These are phyloP conservation scores for Spirogloea muscicola DNA, from an alignment of 139 green algal species.

Conservation along the genomic window DNA sequence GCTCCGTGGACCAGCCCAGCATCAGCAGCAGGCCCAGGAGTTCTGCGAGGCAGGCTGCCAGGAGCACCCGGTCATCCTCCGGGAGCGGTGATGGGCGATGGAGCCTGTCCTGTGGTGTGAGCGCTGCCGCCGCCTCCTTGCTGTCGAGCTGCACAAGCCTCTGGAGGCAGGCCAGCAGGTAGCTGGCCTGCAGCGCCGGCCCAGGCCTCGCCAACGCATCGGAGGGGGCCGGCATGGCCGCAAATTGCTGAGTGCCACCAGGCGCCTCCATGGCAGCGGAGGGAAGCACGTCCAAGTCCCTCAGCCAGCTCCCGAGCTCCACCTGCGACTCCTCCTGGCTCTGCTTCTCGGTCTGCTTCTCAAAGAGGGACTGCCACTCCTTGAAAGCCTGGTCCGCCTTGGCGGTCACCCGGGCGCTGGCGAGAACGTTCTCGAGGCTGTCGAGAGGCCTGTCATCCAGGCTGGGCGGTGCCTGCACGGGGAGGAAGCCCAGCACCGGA, in stretches of 20 bases:
- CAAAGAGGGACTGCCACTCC: not conserved
- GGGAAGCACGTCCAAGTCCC: too few species aligned
- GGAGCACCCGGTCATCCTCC: conserved; percentile 47
- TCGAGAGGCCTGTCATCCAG: too few species aligned
- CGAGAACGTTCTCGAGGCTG: not conserved
- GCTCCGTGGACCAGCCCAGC: not conserved
- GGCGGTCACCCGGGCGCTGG: too few species aligned
- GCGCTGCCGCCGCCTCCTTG: not conserved
- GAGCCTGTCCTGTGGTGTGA: not conserved
- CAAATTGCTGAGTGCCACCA: not conserved
- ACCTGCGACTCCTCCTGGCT: not conserved
- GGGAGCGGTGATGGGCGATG: conserved; percentile 14
- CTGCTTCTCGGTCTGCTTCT: conserved; percentile 12
- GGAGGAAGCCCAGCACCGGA: conserved; percentile 65
- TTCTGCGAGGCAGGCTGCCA: conserved; percentile 38
- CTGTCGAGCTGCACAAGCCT: conserved; percentile 50
- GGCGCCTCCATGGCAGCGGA: too few species aligned
- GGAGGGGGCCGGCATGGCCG: too few species aligned
- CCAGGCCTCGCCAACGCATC: too few species aligned
- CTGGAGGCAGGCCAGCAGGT: conserved; percentile 60
- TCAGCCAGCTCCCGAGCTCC: too few species aligned
- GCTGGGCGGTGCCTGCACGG: conserved; percentile 61
- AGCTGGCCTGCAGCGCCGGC: conserved; percentile 23
- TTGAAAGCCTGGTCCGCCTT: not conserved
- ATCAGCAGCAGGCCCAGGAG: conserved; percentile 30